Evolutionary conservation across 345 rosid species (phyloP).

Genomic region (Trapa bicornis): DNA sequence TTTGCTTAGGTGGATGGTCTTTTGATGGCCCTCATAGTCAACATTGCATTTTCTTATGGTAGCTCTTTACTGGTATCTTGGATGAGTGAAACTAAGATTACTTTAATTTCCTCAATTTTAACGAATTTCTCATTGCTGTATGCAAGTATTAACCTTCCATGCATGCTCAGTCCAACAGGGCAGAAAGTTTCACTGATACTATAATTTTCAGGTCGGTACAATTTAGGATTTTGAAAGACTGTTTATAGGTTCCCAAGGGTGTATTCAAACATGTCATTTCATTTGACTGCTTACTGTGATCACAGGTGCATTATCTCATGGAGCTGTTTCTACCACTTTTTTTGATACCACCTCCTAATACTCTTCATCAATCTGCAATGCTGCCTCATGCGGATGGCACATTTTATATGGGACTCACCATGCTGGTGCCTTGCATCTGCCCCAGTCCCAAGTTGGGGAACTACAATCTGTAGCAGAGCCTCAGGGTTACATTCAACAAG

Average conservation of each 20-base stretch:
- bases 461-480: constrained; percentile 6
- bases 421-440: constrained; percentile 1
- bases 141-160: background rate
- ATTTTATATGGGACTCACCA: constrained; percentile 6
- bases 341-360: constrained; percentile 3
- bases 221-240: constrained; percentile 22
- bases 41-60: background rate
- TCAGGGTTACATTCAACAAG: constrained; percentile 3
- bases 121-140: background rate
- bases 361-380: constrained; percentile 7
- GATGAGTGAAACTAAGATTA: background rate
- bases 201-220: constrained; percentile 12
- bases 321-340: constrained; percentile 16
- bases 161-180: background rate
- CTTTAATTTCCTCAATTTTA: background rate
- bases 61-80: background rate
- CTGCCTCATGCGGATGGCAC: constrained; percentile 9
- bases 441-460: constrained; percentile 1
- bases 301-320: constrained; percentile 18
- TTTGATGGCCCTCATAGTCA: background rate
- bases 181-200: background rate
- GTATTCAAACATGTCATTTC: constrained; percentile 12
- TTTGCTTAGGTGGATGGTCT: background rate
- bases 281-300: background rate
- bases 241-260: constrained; percentile 24